Conservation (phyloP, 2,329 filamentous ascomycete genomes). For the Xylariaceae sp. region DNA sequence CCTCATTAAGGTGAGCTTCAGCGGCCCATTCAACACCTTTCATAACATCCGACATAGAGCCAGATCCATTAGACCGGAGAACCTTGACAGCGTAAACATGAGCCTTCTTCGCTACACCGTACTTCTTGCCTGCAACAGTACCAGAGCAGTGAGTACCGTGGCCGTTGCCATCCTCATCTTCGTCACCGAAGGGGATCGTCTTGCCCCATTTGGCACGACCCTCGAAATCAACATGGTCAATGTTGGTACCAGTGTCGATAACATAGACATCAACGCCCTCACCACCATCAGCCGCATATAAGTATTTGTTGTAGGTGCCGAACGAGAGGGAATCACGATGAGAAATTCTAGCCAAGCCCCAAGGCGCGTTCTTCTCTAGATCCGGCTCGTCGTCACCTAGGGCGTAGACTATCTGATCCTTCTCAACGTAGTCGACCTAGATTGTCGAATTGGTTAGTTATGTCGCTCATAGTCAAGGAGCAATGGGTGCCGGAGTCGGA, state of each 20-base stretch:
- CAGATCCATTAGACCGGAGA: slow-evolving; percentile 91
- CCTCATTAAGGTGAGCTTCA: slow-evolving; percentile 69
- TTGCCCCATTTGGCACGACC: slow-evolving; percentile 95
- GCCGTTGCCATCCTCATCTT: slow-evolving; percentile 90
- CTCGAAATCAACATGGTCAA: slow-evolving; percentile 93
- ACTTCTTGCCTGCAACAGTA: slow-evolving; percentile 96
- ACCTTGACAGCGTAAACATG: slow-evolving; percentile 97
- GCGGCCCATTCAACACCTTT: slow-evolving; percentile 97
- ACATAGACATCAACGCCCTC: slow-evolving; percentile 99
- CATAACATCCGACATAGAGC: slow-evolving; percentile 97
- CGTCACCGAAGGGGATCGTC: slow-evolving; percentile 83
- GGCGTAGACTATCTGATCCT: slow-evolving; percentile 86
- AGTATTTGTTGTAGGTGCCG: slow-evolving; percentile 96
- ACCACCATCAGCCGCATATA: slow-evolving; percentile 83
- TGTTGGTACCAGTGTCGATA: slow-evolving; percentile 95
- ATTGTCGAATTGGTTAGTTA: slow-evolving; percentile 20
- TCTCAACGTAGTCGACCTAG: slow-evolving; percentile 95
- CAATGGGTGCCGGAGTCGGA: background rate
- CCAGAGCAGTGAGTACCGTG: slow-evolving; percentile 99
- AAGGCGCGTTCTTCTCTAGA: slow-evolving; percentile 88
- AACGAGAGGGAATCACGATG: slow-evolving; percentile 86
- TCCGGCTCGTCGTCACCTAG: slow-evolving; percentile 51
- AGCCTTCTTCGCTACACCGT: slow-evolving; percentile 99
- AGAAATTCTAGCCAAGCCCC: slow-evolving; percentile 97
- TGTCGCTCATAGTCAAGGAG: background rate